A percentile compares a stretch with the other conserved stretches of the same genome.
Evolutionary conservation across 106 monocot species (phyloP).

Genomic region (Narthecium ossifragum): DNA sequence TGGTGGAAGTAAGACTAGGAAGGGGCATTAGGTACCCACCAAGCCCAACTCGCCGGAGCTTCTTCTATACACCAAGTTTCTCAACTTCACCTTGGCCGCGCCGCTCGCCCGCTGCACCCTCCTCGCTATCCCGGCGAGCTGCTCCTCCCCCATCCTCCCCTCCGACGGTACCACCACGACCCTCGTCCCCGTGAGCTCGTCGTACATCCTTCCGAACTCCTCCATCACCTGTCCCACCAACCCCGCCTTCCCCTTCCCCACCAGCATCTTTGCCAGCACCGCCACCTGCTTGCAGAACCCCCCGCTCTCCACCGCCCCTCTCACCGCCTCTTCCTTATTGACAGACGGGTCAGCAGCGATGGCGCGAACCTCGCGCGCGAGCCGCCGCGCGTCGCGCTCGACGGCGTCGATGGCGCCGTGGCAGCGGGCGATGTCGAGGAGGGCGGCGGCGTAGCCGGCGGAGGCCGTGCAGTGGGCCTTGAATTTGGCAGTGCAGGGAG

Average conservation of each 20-base stretch:
- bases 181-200: constrained; percentile 19
- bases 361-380: not conserved
- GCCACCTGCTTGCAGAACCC: constrained; percentile 16
- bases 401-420: constrained; percentile 14
- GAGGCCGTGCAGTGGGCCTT: constrained; percentile 23
- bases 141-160: constrained; percentile 3
- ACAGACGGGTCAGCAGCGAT: not conserved
- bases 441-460: constrained; percentile 64
- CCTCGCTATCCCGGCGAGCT: constrained; percentile 10
- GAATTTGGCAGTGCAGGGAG: not conserved
- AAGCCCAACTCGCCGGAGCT: too few species aligned
- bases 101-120: constrained; percentile 11
- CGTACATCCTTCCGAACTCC: constrained; percentile 26
- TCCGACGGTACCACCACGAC: constrained; percentile 6
- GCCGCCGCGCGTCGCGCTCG: constrained; percentile 20
- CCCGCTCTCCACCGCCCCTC: constrained; percentile 15
- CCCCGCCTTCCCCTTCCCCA: constrained; percentile 28
- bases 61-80: not conserved
- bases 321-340: not conserved
- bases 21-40: too few species aligned
- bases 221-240: constrained; percentile 33
- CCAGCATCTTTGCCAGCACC: constrained; percentile 34
- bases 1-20: too few species aligned
- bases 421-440: constrained; percentile 40
- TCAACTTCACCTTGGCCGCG: constrained; percentile 9